Base-by-base conservation (phyloP, 176 grass and related monocot genomes). In the Melocanna baccifera region DNA sequence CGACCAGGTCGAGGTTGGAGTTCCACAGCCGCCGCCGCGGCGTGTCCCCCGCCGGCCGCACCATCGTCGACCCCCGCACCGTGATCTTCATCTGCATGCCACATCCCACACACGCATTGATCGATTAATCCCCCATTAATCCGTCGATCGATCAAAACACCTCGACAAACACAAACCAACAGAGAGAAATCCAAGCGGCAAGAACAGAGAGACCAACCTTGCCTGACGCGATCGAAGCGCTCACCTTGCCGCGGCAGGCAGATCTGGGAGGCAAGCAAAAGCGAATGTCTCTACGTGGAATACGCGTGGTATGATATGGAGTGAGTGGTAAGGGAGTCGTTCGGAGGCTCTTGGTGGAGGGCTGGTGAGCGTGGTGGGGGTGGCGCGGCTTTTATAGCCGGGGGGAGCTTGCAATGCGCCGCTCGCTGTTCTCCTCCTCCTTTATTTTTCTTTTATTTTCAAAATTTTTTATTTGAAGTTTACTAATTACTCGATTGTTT, bases 1-100 rank as follows among this genome's bases (percentile, higher is more conserved):
- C 94, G 18, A 97, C 81, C 71, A 97, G 92, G 81, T 97, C 94
- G 3, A 90, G 86, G 13, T 79, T 92, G 14, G 92, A 90, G 88
- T 94, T 97, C 94, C 94, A 94, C 30, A 97, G 92, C 2, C 86
- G 83, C 7, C 40, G 43, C 6, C 62, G 77, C 18, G 92, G 92
- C 28, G 90, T 97, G 53, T 89, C 90, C 83, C 76, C 88, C 20
- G 86, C 87, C 45, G 94, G 94, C 63, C 53, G 15, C 85, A 97
- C 94, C 80, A 87, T 89, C 77, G 86, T 87, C 67, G 92, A 94
- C 5, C 78, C 80, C 10, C 94, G 86, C 69, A 90, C 83, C 58
- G 86, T 89, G 86, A 90, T 87, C 84, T 90, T 80, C 92, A 94
- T 94, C 88, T 82, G 71, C 69, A 13, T 25, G 37, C 15, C 65